Base-by-base conservation (phyloP, 345 rosid genomes). In the Camelina sativa region DNA sequence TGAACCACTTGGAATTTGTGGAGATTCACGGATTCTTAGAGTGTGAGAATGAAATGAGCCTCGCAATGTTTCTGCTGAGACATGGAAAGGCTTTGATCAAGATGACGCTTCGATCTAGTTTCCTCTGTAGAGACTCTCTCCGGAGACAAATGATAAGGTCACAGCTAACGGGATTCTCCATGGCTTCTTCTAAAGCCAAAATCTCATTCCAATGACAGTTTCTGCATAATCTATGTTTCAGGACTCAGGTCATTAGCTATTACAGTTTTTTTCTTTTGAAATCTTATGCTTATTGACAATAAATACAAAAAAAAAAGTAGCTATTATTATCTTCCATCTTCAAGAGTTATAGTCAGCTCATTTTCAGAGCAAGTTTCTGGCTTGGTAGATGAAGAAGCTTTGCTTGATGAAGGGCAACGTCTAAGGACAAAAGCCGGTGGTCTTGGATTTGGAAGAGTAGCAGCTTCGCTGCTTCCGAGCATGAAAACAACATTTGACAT, bases 141-240 rank as follows among this genome's bases (percentile, higher is more conserved):
- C 62, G 88, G 11, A 76, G 90, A 52, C 88, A 86, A 72, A 88
- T 84, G 87, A 80, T 87, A 59, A 81, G 91, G 71, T 87, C 92
- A 5, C 96, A 86, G 50, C 77, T 91, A 77, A 83, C 74, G 87
- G 89, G 88, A 1, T 88, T 86, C 77, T 86, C 92, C 11, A 75
- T 80, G 84, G 96, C 91, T 38, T 87, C 97, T 71, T 93, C 97
- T 16, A 87, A 82, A 16, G 98, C 97, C 15, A 85, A 82, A 73
- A 70, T 93, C 76, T 73, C 83, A 22, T 85, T 88, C 74, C 82
- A 74, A 30, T 81, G 62, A 69, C 41, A 20, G 6, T 44, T 23
- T 72, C 50, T 59, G 25, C 59, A 34, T 20, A 22, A 20, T 48
- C 43, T 66, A 17, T 50, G 20, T 65, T 65, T 65, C 12, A 47